Evolutionary conservation across 192 early-diverging fungal genomes (phyloP), one percentile per base, ranked within the genome.

Genomic region (Borealophlyctis nickersoniae): DNA sequence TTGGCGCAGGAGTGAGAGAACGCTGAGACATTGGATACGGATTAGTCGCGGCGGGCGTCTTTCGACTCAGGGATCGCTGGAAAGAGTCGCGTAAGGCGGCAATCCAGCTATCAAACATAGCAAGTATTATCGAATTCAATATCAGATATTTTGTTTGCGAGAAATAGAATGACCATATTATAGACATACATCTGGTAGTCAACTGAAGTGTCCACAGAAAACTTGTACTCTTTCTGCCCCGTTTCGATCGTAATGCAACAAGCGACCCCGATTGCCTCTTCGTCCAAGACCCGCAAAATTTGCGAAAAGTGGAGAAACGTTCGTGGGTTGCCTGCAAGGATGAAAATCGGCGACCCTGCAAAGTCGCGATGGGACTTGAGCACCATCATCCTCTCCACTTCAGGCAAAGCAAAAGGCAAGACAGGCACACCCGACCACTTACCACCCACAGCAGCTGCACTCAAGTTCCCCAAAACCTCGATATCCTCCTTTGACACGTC

Each of bases 231-330:
- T 34, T 63, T 66, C 26, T 62, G 49, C 27, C 52, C 4, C 22
- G 68, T 70, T 49, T 67, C 26, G 30, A 75, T 29, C 4, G 58
- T 34, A 33, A 75, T 63, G 31, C 29, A 49, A 58, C 73, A 75
- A 2, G 73, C 54, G n/a, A 35, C 31, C 22, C 48, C 54, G 32
- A 51, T 52, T 27, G 65, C 73, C 13, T 53, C 51, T 62, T 75
- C 73, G 52, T 75, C 73, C 14, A 56, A 35, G 27, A 75, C 36
- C 31, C 36, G 55, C 24, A 52, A 28, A 39, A 75, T 66, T 33
- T 50, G 36, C 16, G 59, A 62, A 45, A 75, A 75, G 58, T 75
- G 73, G 51, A 67, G 58, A 52, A 65, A 75, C 4, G 49, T 52
- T 23, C 56, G 58, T 4, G 54, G 36, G 14, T 52, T 31, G 4